Conservation (phyloP, 768 basidiomycete species). For the Cystobasidium tubakii region DNA sequence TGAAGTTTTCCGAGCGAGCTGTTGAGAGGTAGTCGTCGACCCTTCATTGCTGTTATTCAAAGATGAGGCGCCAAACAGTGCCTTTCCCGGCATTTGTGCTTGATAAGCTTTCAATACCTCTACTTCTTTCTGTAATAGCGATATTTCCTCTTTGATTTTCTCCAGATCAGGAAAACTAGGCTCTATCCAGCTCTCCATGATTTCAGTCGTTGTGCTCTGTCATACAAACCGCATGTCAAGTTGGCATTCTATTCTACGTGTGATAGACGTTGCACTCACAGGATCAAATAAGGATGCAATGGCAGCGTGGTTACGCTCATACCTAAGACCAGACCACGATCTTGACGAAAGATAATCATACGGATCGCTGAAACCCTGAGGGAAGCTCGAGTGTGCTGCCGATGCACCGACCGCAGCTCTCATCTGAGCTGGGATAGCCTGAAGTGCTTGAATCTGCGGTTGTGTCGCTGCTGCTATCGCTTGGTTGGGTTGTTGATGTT, state of each 20-base stretch:
- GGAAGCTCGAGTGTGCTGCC: conserved; percentile 7
- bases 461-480: background rate
- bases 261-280: background rate
- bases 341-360: conserved; percentile 13
- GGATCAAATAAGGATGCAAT: conserved; percentile 20
- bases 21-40: background rate
- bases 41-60: background rate
- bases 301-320: conserved; percentile 21
- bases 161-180: background rate
- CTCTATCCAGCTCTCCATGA: conserved; percentile 16
- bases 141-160: conserved; percentile 25
- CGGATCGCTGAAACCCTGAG: conserved; percentile 24
- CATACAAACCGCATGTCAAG: background rate
- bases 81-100: background rate
- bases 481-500: conserved; percentile 32
- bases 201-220: conserved; percentile 18
- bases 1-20: background rate
- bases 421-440: conserved; percentile 1
- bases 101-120: background rate
- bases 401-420: background rate
- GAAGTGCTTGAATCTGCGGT: background rate
- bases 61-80: background rate
- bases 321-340: conserved; percentile 31
- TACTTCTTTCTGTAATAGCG: background rate
- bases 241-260: background rate